Evolutionary conservation across 495 filamentous ascomycete genomes (phyloP), one percentile per base, ranked within the genome.

Genomic region (Talaromyces ruber): DNA sequence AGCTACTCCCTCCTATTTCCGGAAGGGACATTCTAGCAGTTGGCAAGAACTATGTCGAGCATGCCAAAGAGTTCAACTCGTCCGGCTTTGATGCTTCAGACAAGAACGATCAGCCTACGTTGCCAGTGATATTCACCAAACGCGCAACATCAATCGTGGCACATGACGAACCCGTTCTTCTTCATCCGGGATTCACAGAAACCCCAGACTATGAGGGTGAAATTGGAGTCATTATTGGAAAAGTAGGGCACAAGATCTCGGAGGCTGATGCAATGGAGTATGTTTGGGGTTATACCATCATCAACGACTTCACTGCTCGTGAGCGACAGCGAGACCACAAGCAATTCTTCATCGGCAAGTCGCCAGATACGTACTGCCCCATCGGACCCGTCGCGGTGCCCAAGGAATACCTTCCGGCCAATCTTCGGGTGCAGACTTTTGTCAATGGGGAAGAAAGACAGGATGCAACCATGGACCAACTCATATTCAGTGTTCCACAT

Each of bases 401-500:
- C 2, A 74, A 73, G 58, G 63, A 69, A 21, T 66, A 71, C 2
- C 69, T 84, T 4, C 87, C 88, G 0, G 81, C 85, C 62, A 76
- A 71, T 12, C 72, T 89, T 30, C 75, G 66, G 60, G 83, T 91
- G 29, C 69, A 70, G 58, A 88, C 85, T 3, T 81, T 80, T 64
- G 64, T 92, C 22, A 92, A 92, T 66, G 86, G 83, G 0, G 68
- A 83, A 65, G 76, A 73, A 18, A 78, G 88, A 4, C 89, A 93
- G 72, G 79, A 88, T 52, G 83, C 78, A 37, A 84, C 71, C 45
- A 89, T 86, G 1, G 71, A 71, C 3, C 87, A 91, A 66, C 84
- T 89, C 79, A 86, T 92, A 34, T 93, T 91, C 70, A 76, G 77
- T 56, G 82, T 91, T 21, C 83, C 78, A 26, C 77, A 83, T 66